Percentiles rank a stretch among this genome's conserved stretches.
These are phyloP conservation scores for Erodium chrysanthum DNA, from an alignment of 441 rosid species.

Conservation along the genomic window DNA sequence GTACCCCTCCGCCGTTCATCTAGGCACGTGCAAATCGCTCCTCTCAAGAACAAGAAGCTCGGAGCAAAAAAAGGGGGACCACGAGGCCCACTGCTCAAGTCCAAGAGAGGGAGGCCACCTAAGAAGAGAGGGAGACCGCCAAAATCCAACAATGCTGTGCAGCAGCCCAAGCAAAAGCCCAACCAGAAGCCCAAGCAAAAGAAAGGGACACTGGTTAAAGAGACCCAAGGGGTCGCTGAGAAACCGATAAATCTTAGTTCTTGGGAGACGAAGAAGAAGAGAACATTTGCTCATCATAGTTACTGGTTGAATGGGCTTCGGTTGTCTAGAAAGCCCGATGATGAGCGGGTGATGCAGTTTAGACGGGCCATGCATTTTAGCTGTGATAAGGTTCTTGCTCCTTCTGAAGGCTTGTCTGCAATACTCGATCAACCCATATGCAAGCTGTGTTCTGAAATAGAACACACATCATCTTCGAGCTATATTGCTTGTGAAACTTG, in stretches of 20 bases:
- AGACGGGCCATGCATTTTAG: conserved; percentile 28
- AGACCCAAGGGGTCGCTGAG: conserved; percentile 35
- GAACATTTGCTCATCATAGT: conserved; percentile 44
- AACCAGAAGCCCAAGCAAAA: not conserved
- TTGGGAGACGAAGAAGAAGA: conserved; percentile 34
- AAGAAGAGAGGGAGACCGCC: too few species aligned
- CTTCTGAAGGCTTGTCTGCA: conserved; percentile 26
- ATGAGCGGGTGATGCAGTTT: conserved; percentile 43
- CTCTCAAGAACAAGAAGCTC: conserved; percentile 37
- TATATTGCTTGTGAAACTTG: conserved; percentile 74
- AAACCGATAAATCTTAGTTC: conserved; percentile 30
- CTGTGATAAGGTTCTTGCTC: conserved; percentile 30
- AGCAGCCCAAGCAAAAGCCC: too few species aligned
- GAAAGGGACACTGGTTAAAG: not conserved
- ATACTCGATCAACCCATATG: conserved; percentile 50
- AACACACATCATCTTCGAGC: conserved; percentile 30
- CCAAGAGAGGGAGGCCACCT: not conserved
- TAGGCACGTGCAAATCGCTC: conserved; percentile 42
- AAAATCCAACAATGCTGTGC: conserved; percentile 34
- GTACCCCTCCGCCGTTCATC: conserved; percentile 80
- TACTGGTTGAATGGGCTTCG: conserved; percentile 84
- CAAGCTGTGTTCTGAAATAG: conserved; percentile 50
- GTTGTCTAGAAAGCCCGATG: conserved; percentile 54
- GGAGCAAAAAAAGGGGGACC: conserved; percentile 13
- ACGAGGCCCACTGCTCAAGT: not conserved